A percentile compares a stretch with the other conserved stretches of the same genome.
phyloP scores from a whole-genome alignment of 352 stramenopile genomes.

The Phytophthora megakarya region DNA sequence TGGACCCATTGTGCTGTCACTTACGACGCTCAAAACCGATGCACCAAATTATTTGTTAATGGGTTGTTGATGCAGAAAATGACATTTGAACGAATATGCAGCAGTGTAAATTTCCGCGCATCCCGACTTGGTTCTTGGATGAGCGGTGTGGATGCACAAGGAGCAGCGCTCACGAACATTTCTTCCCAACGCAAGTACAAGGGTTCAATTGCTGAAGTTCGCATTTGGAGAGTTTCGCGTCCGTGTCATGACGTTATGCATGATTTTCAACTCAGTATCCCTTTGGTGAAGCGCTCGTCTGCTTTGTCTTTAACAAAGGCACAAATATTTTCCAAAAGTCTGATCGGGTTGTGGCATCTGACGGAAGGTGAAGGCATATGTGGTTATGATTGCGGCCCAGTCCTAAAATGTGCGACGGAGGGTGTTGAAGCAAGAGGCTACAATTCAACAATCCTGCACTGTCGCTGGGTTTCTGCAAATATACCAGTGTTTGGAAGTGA shows the following conservation, averaged over 20 bases:
- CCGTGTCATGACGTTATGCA: constrained; percentile 46
- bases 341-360: constrained; percentile 74
- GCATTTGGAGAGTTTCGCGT: constrained; percentile 67
- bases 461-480: constrained; percentile 66
- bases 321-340: constrained; percentile 24
- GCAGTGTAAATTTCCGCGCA: constrained; percentile 53
- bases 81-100: constrained; percentile 48
- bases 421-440: constrained; percentile 28
- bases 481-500: constrained; percentile 62
- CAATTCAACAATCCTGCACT: constrained; percentile 61
- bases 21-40: constrained; percentile 43
- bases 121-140: constrained; percentile 79
- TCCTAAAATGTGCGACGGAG: constrained; percentile 17
- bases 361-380: constrained; percentile 77
- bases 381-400: constrained; percentile 48
- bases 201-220: constrained; percentile 74
- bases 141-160: constrained; percentile 48
- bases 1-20: constrained; percentile 75
- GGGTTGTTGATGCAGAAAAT: constrained; percentile 42
- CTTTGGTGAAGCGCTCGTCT: constrained; percentile 31
- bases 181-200: constrained; percentile 69
- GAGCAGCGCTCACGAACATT: constrained; percentile 33
- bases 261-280: constrained; percentile 72
- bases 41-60: constrained; percentile 61
- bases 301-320: constrained; percentile 18